These are phyloP conservation scores for Lactarius sp. DNA, from an alignment of 768 basidiomycete genomes.

Conservation along the genomic window DNA sequence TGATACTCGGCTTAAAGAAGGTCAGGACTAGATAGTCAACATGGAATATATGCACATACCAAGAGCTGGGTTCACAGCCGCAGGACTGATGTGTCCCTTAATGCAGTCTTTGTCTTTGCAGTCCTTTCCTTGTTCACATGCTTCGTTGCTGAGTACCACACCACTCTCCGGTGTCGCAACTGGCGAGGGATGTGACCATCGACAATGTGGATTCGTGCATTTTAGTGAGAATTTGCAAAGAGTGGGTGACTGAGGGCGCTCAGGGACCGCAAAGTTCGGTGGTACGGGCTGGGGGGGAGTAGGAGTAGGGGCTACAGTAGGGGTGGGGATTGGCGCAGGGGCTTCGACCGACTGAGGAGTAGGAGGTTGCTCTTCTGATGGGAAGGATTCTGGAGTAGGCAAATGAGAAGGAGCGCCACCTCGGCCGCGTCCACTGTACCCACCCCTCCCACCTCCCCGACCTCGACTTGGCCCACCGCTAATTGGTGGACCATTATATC, in stretches of 20 bases:
- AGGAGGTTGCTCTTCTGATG: conserved; percentile 22
- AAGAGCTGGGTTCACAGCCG: conserved; percentile 57
- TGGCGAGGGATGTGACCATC: conserved; percentile 94
- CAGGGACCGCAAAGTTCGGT: conserved; percentile 55
- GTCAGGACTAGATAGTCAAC: neutral
- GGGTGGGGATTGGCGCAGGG: conserved; percentile 24
- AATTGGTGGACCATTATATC: conserved; percentile 34
- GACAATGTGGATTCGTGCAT: conserved; percentile 85
- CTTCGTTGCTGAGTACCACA: conserved; percentile 88
- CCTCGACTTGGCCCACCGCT: conserved; percentile 43
- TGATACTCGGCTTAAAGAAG: conserved; percentile 22
- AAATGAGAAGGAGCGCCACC: conserved; percentile 23
- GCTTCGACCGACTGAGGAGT: conserved; percentile 25
- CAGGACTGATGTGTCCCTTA: conserved; percentile 87
- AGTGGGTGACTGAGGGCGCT: conserved; percentile 79
- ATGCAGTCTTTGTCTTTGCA: conserved; percentile 95
- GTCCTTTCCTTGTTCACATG: conserved; percentile 82
- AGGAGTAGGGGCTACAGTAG: conserved; percentile 27
- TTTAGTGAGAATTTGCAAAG: conserved; percentile 92
- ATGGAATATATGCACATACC: conserved; percentile 37
- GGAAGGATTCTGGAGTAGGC: conserved; percentile 18
- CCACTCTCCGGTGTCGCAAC: conserved; percentile 94
- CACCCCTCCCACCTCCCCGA: conserved; percentile 32
- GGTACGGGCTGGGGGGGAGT: conserved; percentile 32
- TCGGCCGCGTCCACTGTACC: conserved; percentile 21